Base-by-base conservation (phyloP, 139 green algal genomes). In the Penium margaritaceum region DNA sequence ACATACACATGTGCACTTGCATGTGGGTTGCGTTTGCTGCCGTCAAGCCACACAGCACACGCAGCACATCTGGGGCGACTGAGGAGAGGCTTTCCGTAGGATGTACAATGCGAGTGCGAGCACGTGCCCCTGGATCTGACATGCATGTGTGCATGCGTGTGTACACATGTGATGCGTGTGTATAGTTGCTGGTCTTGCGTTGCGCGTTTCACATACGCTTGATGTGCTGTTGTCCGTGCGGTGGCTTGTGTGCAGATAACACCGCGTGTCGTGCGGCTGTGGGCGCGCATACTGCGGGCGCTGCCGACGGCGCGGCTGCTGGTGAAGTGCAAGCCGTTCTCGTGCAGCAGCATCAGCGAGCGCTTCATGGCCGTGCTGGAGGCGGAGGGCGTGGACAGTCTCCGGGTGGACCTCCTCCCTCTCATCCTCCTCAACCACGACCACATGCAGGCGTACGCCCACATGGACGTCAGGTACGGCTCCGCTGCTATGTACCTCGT, bases 261-360 rank as follows among this genome's bases (percentile, higher is more conserved):
- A 5, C 70, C 70, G 3, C 77, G 86, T 58, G 91, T 97, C 29
- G 70, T 96, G n/a, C 57, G 19, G 2, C 37, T 89, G 19, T 97
- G 91, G 91, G 87, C 84, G 1, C 82, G 81, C 21, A 87, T 97
- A 38, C 77, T 97, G 39, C 54, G 30, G 43, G 64, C 78, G 57
- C 67, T 85, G 57, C 75, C 70, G 5, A 39, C 75, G 35, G 88
- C 86, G 6, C 88, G 94, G 0, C 86, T 98, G 15, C 74, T 97
- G 38, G 78, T 98, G 4, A 98, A 98, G 80, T 91, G 91, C 86
- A 98, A 98, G 88, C 91, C 92, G 12, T 98, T 97, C 64, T 85
- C 85, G 1, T 97, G 94, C 80, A 70, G 85, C n/a, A 79, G 76
- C 7, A 87, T 85, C 51, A 75, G 63, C 12, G 27, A 71, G 38